Base-by-base conservation (phyloP, 495 filamentous ascomycete genomes). In the Glarea lozoyensis region DNA sequence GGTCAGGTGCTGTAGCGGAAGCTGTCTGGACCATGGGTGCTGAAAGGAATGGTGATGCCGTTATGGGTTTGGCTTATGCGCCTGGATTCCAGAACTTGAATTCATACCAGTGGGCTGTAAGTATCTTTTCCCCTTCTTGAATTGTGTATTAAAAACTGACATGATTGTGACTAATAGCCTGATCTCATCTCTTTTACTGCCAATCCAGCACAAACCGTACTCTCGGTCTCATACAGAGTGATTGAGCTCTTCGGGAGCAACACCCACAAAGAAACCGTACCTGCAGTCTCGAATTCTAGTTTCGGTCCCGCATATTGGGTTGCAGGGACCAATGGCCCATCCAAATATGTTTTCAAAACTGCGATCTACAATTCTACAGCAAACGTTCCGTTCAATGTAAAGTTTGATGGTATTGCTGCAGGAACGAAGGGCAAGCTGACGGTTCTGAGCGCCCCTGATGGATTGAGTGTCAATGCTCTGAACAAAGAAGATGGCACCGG, bases 331-430 rank as follows among this genome's bases (percentile, higher is more conserved):
- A 35, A 6, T 60, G 55, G 47, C 5, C 49, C 52, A 3, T 57
- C 56, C 3, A 57, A 60, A 12, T 59, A 69, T 30, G 56, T 67
- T 39, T 72, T 81, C 59, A 86, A 86, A 52, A 67, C 67, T 10
- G 79, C 78, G 22, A 72, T 81, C 0, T 86, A 84, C 60, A 84
- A 86, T 60, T 65, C 67, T 40, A 76, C 79, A 3, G 61, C 47
- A 3, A 52, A 60, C 2, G 60, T 71, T 17, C 59, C 70, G 0
- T 63, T 84, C 12, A 61, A 60, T 3, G 45, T 83, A 12, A 55
- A 56, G 3, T 84, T 84, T 40, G 72, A 73, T 11, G 74, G 74
- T 4, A 48, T 78, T 10, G 43, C 45, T 10, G 47, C 60, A 0
- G 70, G 69, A 4, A 57, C 68, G 0, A 58, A 40, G 10, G 79